Evolutionary conservation across 1,284 basidiomycete genomes (phyloP), one percentile per base, ranked within the genome.

Genomic region (Ceratobasidium sp.): DNA sequence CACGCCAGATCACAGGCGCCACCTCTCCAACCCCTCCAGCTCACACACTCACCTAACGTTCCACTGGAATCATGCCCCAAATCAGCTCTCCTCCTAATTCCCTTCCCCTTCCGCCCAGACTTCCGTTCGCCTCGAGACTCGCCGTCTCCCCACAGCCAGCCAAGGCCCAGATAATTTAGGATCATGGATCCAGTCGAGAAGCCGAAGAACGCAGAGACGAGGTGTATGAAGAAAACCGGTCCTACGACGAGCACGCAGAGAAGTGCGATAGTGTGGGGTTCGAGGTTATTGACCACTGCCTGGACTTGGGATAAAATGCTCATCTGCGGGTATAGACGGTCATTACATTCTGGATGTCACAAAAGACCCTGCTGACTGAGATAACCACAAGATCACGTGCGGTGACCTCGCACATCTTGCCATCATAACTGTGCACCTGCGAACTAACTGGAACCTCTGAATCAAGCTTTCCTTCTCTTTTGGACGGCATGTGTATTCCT

Each of bases 261-360:
- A 0, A 71, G 44, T 6, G 67, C 67, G 41, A 71, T 48, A 5
- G 67, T 71, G 44, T 57, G 67, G 15, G 67, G 67, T 59, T 71
- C 54, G 31, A 71, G 67, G 29, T 56, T 53, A 44, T 44, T 48
- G 7, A 48, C 24, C 36, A 59, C 53, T 27, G 53, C 54, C 67
- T 59, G 67, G 24, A 44, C 67, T 71, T 71, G 67, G 8, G 41
- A 59, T 71, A 66, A 66, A 66, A 71, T 71, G 44, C 36, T 71
- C 67, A 71, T 71, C 44, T 71, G 54, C 29, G 54, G 31, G 47
- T 57, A 59, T 57, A 24, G 54, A 44, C 47, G 67, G 67, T 62
- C 60, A 59, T 53, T 57, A 41, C 67, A 67, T 67, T 31, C 51
- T 22, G n/a, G n/a, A n/a, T n/a, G n/a, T n/a, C n/a, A n/a, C n/a